These are phyloP conservation scores for Beauveria bassiana DNA, from an alignment of 2,329 filamentous ascomycete genomes.

Conservation along the genomic window DNA sequence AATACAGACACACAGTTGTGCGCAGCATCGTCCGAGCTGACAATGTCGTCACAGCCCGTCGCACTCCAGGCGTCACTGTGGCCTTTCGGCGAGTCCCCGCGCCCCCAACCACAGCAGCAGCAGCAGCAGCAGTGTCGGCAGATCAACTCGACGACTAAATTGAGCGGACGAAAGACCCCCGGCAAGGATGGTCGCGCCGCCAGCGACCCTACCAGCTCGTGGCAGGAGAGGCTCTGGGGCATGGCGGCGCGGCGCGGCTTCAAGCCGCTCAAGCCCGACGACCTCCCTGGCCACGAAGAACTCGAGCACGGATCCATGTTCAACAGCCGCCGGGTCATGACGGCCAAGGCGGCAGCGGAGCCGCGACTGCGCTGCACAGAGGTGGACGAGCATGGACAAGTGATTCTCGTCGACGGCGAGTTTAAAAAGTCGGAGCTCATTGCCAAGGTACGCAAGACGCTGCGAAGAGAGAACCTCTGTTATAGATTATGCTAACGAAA, in stretches of 20 bases:
- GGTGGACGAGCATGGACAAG: slow-evolving; percentile 84
- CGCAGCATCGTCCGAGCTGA: slow-evolving; percentile 3
- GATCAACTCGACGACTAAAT: not conserved
- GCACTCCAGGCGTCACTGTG: slow-evolving; percentile 24
- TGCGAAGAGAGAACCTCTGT: not conserved
- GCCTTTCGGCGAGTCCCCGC: slow-evolving; percentile 15
- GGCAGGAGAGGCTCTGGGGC: slow-evolving; percentile 44
- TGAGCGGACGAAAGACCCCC: not conserved
- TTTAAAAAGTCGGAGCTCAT: slow-evolving; percentile 98
- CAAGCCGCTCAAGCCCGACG: slow-evolving; percentile 45
- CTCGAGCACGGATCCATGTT: slow-evolving; percentile 40
- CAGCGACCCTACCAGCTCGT: slow-evolving; percentile 24
- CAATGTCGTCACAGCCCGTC: not conserved
- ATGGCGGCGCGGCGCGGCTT: slow-evolving; percentile 27
- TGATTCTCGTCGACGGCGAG: slow-evolving; percentile 87
- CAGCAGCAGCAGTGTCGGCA: slow-evolving; percentile 20
- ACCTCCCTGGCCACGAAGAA: slow-evolving; percentile 37
- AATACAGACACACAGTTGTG: not conserved
- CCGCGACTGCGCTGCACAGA: slow-evolving; percentile 87
- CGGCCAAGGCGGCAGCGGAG: slow-evolving; percentile 73
- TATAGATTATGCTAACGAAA: not conserved
- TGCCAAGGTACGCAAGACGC: slow-evolving; percentile 58
- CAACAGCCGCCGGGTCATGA: slow-evolving; percentile 60
- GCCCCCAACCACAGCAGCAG: slow-evolving; percentile 16
- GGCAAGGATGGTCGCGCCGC: not conserved